Percentiles rank a stretch among this genome's conserved stretches.
Evolutionary conservation across 495 filamentous ascomycete species (phyloP).

Genomic region (Darksidea phi): DNA sequence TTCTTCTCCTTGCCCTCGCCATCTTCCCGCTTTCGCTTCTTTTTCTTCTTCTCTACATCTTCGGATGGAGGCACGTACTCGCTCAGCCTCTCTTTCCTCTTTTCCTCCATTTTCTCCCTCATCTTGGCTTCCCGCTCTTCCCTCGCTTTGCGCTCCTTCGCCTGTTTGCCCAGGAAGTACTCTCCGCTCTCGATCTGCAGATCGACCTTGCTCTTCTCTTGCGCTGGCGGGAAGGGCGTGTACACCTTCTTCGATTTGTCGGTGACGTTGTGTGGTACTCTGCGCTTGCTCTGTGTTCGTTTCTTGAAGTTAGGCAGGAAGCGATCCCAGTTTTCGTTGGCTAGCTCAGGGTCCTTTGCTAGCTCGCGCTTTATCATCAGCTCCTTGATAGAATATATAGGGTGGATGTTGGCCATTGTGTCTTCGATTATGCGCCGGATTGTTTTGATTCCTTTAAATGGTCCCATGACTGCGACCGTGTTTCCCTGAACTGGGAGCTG

Average conservation of each 20-base stretch:
- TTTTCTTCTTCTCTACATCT: constrained; percentile 50
- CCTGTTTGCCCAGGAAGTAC: constrained; percentile 90
- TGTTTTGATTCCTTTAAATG: constrained; percentile 89
- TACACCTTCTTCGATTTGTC: constrained; percentile 95
- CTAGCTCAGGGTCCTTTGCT: constrained; percentile 88
- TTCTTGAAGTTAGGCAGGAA: constrained; percentile 99
- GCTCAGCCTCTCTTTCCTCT: constrained; percentile 77
- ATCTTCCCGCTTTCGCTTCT: constrained; percentile 58
- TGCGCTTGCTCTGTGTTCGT: constrained; percentile 80
- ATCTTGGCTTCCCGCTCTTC: constrained; percentile 78
- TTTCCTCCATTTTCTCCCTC: constrained; percentile 81
- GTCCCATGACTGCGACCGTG: constrained; percentile 88
- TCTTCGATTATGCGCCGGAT: constrained; percentile 87
- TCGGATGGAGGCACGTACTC: constrained; percentile 86
- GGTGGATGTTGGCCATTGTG: constrained; percentile 85
- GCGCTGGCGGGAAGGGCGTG: constrained; percentile 71
- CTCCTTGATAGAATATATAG: constrained; percentile 94
- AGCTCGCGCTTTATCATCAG: constrained; percentile 99
- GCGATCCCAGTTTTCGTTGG: constrained; percentile 86
- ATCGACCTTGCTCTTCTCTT: constrained; percentile 96
- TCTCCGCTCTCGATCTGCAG: constrained; percentile 97
- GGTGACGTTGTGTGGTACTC: constrained; percentile 76
- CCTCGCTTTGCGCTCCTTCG: constrained; percentile 77
- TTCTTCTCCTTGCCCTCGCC: constrained; percentile 49
- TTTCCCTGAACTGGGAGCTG: constrained; percentile 75